Percentiles rank a stretch among this genome's conserved stretches.
Evolutionary conservation across 2,329 filamentous ascomycete species (phyloP).

Genomic region (Colletotrichum salicis): DNA sequence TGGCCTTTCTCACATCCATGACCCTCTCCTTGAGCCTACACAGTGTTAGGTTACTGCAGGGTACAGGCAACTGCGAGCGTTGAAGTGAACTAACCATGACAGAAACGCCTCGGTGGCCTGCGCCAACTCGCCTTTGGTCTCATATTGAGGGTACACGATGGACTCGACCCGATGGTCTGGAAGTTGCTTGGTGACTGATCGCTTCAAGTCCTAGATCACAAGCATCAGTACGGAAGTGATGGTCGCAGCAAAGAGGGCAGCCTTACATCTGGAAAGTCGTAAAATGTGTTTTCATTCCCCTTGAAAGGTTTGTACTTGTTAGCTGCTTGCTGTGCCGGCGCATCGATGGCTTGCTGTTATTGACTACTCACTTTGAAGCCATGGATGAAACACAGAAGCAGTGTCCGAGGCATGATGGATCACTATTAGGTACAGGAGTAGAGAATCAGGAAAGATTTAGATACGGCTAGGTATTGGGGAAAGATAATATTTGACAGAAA

Average conservation of each 20-base stretch:
- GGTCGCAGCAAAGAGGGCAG: background rate
- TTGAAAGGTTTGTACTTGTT: conserved; percentile 41
- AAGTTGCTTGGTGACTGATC: conserved; percentile 66
- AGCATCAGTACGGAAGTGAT: background rate
- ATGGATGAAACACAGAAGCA: conserved; percentile 79
- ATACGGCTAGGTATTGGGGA: background rate
- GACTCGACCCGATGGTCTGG: conserved; percentile 70
- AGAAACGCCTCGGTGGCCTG: conserved; percentile 58
- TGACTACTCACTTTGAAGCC: conserved; percentile 70
- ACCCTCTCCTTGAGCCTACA: conserved; percentile 81
- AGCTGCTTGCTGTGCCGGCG: background rate
- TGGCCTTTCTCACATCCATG: conserved; percentile 78
- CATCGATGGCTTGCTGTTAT: background rate
- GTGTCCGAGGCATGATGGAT: conserved; percentile 59
- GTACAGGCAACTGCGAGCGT: no score
- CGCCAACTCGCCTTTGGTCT: conserved; percentile 75
- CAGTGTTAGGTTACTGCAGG: background rate
- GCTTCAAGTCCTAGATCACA: conserved; percentile 62
- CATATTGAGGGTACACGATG: conserved; percentile 76
- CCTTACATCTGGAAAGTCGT: conserved; percentile 67
- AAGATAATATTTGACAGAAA: background rate
- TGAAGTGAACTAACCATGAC: conserved; percentile 52
- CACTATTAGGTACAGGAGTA: background rate
- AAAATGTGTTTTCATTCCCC: conserved; percentile 77
- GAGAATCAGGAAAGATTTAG: background rate